Percentiles rank a stretch among this genome's conserved stretches.
phyloP scores from a whole-genome alignment of 805 yeast genomes.

The Teunomyces barrocoloradensis region DNA sequence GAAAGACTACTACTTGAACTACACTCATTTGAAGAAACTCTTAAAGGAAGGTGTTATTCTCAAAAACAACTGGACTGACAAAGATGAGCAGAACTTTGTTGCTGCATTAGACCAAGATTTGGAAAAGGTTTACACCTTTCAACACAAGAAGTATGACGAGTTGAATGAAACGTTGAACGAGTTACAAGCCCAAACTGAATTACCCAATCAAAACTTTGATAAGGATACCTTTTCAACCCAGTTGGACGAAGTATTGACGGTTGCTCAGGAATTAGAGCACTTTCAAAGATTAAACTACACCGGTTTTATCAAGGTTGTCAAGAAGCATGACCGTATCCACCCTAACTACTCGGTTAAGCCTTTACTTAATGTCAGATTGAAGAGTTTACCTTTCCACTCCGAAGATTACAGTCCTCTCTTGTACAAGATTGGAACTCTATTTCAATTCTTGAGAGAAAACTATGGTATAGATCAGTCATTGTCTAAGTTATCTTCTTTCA shows the following conservation, averaged over 20 bases:
- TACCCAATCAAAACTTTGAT: constrained; percentile 43
- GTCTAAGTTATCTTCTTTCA: constrained; percentile 48
- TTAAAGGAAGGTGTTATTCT: constrained; percentile 63
- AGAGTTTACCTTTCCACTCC: constrained; percentile 84
- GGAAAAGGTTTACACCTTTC: constrained; percentile 76
- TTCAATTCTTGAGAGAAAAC: constrained; percentile 78
- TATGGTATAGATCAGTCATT: constrained; percentile 49
- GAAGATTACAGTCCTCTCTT: constrained; percentile 93
- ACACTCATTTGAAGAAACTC: constrained; percentile 61
- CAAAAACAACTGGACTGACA: constrained; percentile 58
- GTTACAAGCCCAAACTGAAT: constrained; percentile 58
- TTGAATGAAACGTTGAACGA: constrained; percentile 62
- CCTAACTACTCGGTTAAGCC: constrained; percentile 88
- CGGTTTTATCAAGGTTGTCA: constrained; percentile 90
- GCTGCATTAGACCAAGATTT: constrained; percentile 63
- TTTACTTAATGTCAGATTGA: constrained; percentile 80
- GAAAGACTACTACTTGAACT: constrained; percentile 70
- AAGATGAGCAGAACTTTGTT: constrained; percentile 70
- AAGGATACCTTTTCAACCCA: constrained; percentile 60
- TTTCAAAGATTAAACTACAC: constrained; percentile 92
- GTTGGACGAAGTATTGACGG: constrained; percentile 69
- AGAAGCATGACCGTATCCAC: constrained; percentile 92
- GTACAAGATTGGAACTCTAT: constrained; percentile 76
- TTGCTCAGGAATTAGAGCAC: constrained; percentile 83
- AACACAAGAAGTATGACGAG: constrained; percentile 61